A percentile compares a stretch with the other conserved stretches of the same genome.
Conservation (phyloP, 306 rosid genomes). For the Begonia loranthoides region DNA sequence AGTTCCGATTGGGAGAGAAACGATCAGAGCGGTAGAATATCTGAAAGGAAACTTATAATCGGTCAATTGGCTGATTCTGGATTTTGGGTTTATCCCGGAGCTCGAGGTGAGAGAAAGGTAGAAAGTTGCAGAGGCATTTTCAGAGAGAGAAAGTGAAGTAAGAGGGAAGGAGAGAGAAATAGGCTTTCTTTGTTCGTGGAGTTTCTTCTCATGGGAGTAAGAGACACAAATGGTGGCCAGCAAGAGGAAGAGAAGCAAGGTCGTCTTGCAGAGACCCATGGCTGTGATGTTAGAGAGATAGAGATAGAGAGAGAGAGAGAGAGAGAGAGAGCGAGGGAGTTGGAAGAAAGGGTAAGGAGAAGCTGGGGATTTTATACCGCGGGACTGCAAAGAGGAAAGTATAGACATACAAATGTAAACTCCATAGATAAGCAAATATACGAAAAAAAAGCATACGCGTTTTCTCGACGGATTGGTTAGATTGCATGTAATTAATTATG, state of each 20-base stretch:
- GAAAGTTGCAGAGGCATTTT: slow-evolving; percentile 13
- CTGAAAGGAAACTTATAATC: slow-evolving; percentile 36
- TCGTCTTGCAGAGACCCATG: background rate
- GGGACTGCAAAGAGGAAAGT: background rate
- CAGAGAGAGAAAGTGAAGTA: slow-evolving; percentile 15
- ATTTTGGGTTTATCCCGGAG: slow-evolving; percentile 6
- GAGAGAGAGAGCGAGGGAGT: background rate
- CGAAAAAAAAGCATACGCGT: too few species aligned
- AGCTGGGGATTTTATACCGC: background rate
- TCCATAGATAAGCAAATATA: background rate
- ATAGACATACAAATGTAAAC: background rate
- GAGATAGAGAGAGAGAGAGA: background rate
- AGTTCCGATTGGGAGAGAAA: slow-evolving; percentile 68
- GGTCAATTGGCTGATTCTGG: slow-evolving; percentile 9
- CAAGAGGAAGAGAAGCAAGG: slow-evolving; percentile 10
- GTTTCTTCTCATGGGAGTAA: slow-evolving; percentile 1
- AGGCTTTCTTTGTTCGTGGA: slow-evolving; percentile 1
- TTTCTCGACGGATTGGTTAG: too few species aligned
- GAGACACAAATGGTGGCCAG: slow-evolving; percentile 8
- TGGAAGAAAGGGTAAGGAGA: background rate
- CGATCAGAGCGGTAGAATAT: slow-evolving; percentile 52
- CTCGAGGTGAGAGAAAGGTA: slow-evolving; percentile 17
- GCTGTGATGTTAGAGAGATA: slow-evolving; percentile 17
- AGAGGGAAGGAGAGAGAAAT: slow-evolving; percentile 55
- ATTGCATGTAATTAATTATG: too few species aligned